Evolutionary conservation across 805 yeast species (phyloP).

Genomic region (Candida berthetii): DNA sequence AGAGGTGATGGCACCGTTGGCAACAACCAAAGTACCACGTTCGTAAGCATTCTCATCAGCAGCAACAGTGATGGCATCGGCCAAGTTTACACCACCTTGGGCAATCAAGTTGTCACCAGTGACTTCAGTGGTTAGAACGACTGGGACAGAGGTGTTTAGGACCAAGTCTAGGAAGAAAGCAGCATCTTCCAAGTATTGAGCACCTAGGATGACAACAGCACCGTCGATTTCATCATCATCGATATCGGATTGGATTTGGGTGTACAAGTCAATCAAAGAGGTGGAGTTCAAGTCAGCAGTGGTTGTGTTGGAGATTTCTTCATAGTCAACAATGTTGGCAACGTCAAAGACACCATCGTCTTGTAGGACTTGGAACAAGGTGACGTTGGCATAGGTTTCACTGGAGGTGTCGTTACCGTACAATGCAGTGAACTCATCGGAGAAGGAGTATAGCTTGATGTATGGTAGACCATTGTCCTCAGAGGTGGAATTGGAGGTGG

Average conservation of each 20-base stretch:
- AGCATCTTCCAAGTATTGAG: conserved; percentile 44
- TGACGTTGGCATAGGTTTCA: neutral
- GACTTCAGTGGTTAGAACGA: conserved; percentile 47
- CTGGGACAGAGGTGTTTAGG: conserved; percentile 28
- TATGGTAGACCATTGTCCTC: neutral
- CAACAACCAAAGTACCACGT: conserved; percentile 42
- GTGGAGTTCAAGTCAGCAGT: conserved; percentile 34
- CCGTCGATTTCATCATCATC: conserved; percentile 29
- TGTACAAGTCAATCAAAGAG: conserved; percentile 27
- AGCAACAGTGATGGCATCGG: conserved; percentile 44
- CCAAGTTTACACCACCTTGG: conserved; percentile 46
- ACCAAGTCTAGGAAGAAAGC: conserved; percentile 43
- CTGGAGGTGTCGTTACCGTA: conserved; percentile 4
- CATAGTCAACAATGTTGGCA: neutral
- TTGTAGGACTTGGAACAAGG: neutral
- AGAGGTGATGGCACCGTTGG: conserved; percentile 39
- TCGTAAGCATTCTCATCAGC: conserved; percentile 26
- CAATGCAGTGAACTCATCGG: conserved; percentile 8
- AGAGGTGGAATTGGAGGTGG: neutral
- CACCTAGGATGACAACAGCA: conserved; percentile 42
- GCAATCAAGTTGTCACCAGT: conserved; percentile 44
- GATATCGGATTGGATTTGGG: conserved; percentile 28
- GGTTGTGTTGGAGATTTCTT: conserved; percentile 18
- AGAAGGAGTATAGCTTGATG: conserved; percentile 9
- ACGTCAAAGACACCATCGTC: neutral